Base-by-base conservation (phyloP, 2,329 filamentous ascomycete species). In the Aureobasidium sp. region DNA sequence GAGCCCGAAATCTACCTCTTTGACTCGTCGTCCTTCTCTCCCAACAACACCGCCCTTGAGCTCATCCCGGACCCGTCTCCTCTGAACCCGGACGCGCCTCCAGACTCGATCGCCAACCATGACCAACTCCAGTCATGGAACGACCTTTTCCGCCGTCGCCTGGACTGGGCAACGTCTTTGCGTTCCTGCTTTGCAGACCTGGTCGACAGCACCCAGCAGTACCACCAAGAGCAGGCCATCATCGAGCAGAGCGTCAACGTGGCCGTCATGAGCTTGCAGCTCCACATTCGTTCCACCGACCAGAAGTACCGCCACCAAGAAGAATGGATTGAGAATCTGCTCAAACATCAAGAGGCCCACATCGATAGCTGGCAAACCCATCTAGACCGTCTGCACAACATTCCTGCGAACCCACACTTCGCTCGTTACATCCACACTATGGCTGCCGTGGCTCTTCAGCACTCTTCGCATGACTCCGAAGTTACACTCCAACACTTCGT, bases 1-100 rank as follows among this genome's bases (percentile, higher is more conserved):
- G 91, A 96, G 79, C 87, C 82, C 60, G 90, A 97, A 67, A 83
- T 98, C 54, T 97, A 87, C 67, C 81, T 97, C 49, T 98, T 95
- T 70, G 90, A 96, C 69, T 86, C 90, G 57, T 83, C 72, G 66
- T 65, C 73, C 63, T 56, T 68, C 65, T 70, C 58, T 64, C 64
- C 61, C 57, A 62, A 56, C 69, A 80, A 57, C 64, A 73, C 63
- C 63, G 67, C 47, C 71, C 38, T 52, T 74, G 78, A 48, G 63
- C 76, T 6, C 56, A 73, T 78, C 40, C 63, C 74, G 29, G 80
- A 85, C 70, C 75, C 78, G 6, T 74, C 76, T 51, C 70, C 79
- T 38, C 80, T 84, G 57, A 74, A 76, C 54, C 83, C 88, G 25
- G 70, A 75, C 17, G 72, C 74, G 24, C 75, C 80, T 35, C 93